phyloP scores from a whole-genome alignment of 306 rosid genomes.

The Carpinus fangiana region DNA sequence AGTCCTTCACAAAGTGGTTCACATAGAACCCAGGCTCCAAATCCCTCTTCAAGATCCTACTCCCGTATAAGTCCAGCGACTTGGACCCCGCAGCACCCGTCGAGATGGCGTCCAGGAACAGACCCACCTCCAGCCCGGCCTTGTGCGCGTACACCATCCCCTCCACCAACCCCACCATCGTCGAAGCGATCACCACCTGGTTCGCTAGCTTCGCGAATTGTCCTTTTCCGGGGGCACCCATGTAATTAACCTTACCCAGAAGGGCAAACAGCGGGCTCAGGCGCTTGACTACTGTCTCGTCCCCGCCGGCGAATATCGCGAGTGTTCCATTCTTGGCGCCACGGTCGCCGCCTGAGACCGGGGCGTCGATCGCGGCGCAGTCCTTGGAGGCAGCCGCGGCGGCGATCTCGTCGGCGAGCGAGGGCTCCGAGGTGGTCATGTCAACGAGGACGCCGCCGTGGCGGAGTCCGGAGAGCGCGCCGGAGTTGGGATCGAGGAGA shows the following conservation, averaged over 20 bases:
- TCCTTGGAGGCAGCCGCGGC: slow-evolving; percentile 45
- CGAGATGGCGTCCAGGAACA: slow-evolving; percentile 66
- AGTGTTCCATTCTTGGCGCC: slow-evolving; percentile 75
- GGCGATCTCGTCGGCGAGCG: slow-evolving; percentile 77
- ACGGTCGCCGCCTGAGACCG: slow-evolving; percentile 86
- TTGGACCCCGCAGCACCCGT: slow-evolving; percentile 78
- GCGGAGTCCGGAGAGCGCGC: slow-evolving; percentile 82
- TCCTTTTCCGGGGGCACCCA: slow-evolving; percentile 86
- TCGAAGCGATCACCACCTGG: slow-evolving; percentile 70
- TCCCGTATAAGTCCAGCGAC: slow-evolving; percentile 62
- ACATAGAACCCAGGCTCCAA: slow-evolving; percentile 80
- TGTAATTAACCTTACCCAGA: slow-evolving; percentile 78
- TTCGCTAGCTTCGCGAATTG: slow-evolving; percentile 89
- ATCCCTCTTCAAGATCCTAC: slow-evolving; percentile 68
- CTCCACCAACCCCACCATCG: slow-evolving; percentile 86
- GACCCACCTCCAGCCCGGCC: slow-evolving; percentile 71
- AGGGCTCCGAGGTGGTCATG: slow-evolving; percentile 95
- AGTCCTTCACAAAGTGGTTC: slow-evolving; percentile 83
- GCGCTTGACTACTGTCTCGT: slow-evolving; percentile 31
- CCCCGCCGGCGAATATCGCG: slow-evolving; percentile 85
- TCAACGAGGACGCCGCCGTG: slow-evolving; percentile 80
- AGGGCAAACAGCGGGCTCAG: slow-evolving; percentile 47
- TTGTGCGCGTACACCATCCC: slow-evolving; percentile 85
- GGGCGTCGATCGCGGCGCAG: slow-evolving; percentile 77
- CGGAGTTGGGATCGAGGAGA: slow-evolving; percentile 61